Percentiles rank a stretch among this genome's conserved stretches.
Evolutionary conservation across 345 rosid genomes (phyloP).

Genomic region (Dimocarpus longan): DNA sequence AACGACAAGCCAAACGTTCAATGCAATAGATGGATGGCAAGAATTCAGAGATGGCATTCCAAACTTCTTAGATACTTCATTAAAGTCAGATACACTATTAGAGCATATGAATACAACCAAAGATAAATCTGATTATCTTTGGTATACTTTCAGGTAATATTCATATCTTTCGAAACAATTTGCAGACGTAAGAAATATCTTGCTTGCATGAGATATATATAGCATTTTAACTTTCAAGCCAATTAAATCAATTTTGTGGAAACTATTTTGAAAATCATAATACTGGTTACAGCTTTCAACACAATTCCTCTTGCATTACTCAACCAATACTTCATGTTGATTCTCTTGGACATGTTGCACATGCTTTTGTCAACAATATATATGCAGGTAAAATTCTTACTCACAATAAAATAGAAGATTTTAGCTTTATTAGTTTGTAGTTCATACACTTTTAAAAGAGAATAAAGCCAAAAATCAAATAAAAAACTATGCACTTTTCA

Average conservation of each 20-base stretch:
- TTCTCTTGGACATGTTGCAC: slow-evolving; percentile 74
- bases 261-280: not conserved
- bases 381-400: slow-evolving; percentile 42
- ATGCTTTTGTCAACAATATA: slow-evolving; percentile 58
- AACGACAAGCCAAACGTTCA: slow-evolving; percentile 32
- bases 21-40: slow-evolving; percentile 44
- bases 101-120: slow-evolving; percentile 81
- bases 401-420: not conserved
- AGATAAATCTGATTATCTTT: slow-evolving; percentile 81
- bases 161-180: not conserved
- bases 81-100: slow-evolving; percentile 45
- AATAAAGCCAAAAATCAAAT: no score
- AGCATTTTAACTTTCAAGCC: not conserved
- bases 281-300: slow-evolving; percentile 45
- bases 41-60: slow-evolving; percentile 60
- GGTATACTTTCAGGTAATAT: slow-evolving; percentile 75
- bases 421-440: not conserved
- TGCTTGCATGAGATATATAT: not conserved
- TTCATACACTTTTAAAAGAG: no score
- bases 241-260: not conserved
- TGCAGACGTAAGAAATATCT: not conserved
- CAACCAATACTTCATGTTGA: slow-evolving; percentile 54
- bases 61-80: slow-evolving; percentile 47
- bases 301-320: slow-evolving; percentile 48
- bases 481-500: slow-evolving; percentile 10